A percentile compares a stretch with the other conserved stretches of the same genome.
Evolutionary conservation across 2,329 filamentous ascomycete species (phyloP).

Genomic region (Taxawa tesnikishii): DNA sequence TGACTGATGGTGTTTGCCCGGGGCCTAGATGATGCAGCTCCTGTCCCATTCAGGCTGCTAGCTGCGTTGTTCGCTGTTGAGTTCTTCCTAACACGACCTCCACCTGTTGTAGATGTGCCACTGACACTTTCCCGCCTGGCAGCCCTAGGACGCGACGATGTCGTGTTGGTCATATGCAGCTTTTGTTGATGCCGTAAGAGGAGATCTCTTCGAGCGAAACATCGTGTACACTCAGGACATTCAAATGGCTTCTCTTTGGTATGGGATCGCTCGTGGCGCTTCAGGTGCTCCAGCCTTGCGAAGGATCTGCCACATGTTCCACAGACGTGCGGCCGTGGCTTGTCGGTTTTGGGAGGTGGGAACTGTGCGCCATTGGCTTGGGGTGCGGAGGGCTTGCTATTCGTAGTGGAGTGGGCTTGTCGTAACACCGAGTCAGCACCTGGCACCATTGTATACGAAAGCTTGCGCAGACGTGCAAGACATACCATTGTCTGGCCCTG

Average conservation of each 20-base stretch:
- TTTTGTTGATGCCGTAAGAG: conserved; percentile 96
- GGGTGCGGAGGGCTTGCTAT: not conserved
- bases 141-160: conserved; percentile 74
- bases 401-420: not conserved
- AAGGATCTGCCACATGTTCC: conserved; percentile 85
- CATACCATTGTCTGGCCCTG: not conserved
- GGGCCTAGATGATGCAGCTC: conserved; percentile 58
- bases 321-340: conserved; percentile 90
- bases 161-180: conserved; percentile 83
- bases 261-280: conserved; percentile 94
- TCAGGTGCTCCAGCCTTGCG: conserved; percentile 87
- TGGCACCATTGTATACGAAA: not conserved
- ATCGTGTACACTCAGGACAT: conserved; percentile 85
- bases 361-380: conserved; percentile 29
- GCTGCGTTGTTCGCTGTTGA: conserved; percentile 57
- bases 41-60: conserved; percentile 34
- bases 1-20: conserved; percentile 95
- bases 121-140: conserved; percentile 73
- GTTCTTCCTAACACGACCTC: conserved; percentile 78
- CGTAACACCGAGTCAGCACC: not conserved
- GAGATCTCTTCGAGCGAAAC: conserved; percentile 87
- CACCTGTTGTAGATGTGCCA: conserved; percentile 53
- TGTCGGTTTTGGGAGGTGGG: conserved; percentile 88
- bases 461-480: not conserved
- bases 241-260: conserved; percentile 99